A percentile compares a stretch with the other conserved stretches of the same genome.
Evolutionary conservation across 2,329 filamentous ascomycete species (phyloP).

Genomic region (Cladosporium sp.): DNA sequence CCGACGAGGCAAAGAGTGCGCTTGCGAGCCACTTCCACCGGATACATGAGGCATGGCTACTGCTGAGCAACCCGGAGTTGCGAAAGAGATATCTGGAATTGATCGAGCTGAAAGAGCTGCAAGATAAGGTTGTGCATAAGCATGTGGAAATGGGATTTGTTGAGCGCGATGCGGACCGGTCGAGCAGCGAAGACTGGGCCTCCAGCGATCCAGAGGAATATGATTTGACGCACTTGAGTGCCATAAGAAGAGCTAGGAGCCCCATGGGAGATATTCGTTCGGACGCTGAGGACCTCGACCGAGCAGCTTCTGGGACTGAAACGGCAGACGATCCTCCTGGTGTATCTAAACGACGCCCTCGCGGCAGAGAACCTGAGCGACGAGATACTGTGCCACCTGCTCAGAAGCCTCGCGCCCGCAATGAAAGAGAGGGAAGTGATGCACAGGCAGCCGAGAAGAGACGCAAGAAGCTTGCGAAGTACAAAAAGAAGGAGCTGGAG

Average conservation of each 20-base stretch:
- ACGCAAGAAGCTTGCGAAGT: constrained; percentile 28
- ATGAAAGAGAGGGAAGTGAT: constrained; percentile 10
- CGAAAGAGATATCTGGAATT: constrained; percentile 26
- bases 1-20: constrained; percentile 37
- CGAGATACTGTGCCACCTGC: background rate
- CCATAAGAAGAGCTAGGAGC: constrained; percentile 5
- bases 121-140: constrained; percentile 22
- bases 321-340: background rate
- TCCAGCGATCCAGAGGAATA: constrained; percentile 32
- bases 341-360: background rate
- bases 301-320: background rate
- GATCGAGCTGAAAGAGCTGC: constrained; percentile 26
- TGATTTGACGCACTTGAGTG: constrained; percentile 17
- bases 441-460: constrained; percentile 15
- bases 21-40: constrained; percentile 25
- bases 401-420: background rate
- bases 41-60: constrained; percentile 28
- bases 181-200: constrained; percentile 23
- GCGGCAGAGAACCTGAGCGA: constrained; percentile 10
- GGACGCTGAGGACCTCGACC: constrained; percentile 1
- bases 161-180: constrained; percentile 16
- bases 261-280: constrained; percentile 6
- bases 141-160: constrained; percentile 9
- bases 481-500: constrained; percentile 26
- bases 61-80: constrained; percentile 25